Evolutionary conservation across 2,329 filamentous ascomycete species (phyloP).

Genomic region (Pyrenophora tritici-repentis): DNA sequence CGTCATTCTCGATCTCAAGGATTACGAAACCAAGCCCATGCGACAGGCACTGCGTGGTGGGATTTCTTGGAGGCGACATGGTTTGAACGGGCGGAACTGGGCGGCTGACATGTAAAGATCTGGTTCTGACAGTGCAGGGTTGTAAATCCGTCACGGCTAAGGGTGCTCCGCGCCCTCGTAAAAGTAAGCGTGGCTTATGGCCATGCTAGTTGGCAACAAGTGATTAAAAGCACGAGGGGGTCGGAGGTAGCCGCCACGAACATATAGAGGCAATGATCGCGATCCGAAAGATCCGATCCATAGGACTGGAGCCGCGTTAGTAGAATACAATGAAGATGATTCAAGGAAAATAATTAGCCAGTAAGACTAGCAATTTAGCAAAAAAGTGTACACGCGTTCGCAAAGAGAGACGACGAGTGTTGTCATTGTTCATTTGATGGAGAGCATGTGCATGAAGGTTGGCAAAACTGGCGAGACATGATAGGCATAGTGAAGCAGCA

Average conservation of each 20-base stretch:
- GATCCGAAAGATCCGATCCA: conserved; percentile 3
- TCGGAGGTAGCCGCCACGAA: conserved; percentile 10
- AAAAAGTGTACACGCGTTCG: conserved; percentile 8
- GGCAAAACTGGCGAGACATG: conserved; percentile 9
- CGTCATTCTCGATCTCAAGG: conserved; percentile 10
- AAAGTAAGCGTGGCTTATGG: conserved; percentile 1
- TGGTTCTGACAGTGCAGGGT: conserved; percentile 9
- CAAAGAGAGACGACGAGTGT: background rate
- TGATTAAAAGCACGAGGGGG: conserved; percentile 9
- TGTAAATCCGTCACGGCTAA: conserved; percentile 5
- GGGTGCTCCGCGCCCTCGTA: conserved; percentile 7
- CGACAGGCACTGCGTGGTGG: conserved; percentile 1
- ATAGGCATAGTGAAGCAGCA: conserved; percentile 9
- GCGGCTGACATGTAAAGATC: conserved; percentile 4
- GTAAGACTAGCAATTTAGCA: background rate
- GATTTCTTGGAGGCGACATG: conserved; percentile 6
- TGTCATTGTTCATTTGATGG: background rate
- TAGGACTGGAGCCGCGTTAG: background rate
- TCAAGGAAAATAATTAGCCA: too few relatives aligned
- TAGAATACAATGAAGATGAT: conserved; percentile 1
- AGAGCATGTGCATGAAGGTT: conserved; percentile 6
- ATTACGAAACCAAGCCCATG: conserved; percentile 7
- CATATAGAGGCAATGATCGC: conserved; percentile 3
- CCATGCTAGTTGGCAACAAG: conserved; percentile 2
- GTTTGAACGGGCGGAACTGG: conserved; percentile 2